Evolutionary conservation across 768 basidiomycete genomes (phyloP), one percentile per base, ranked within the genome.

Genomic region (Harrya chromipes): DNA sequence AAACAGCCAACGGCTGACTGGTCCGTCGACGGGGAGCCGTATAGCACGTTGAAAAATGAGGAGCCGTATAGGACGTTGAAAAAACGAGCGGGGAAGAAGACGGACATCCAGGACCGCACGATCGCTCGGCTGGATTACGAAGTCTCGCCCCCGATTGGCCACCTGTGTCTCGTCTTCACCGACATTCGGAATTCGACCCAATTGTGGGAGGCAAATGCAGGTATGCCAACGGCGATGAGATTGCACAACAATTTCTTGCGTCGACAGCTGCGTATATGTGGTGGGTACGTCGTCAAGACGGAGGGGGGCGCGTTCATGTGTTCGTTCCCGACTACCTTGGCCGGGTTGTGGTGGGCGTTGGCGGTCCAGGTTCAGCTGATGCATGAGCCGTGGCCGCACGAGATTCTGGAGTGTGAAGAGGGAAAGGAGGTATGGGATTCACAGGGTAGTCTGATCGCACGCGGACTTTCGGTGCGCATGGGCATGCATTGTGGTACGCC

Each of bases 301-400:
- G 97, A 99, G 84, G 97, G 97, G 24, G 97, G 98, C 62, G 85
- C 95, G 1, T 99, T 99, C 75, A 94, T 99, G 90, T 94, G 94
- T 46, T 92, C 95, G 19, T 99, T 99, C 79, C 89, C 91, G 3
- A 90, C 85, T 2, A 81, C 92, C 12, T 75, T 92, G 2, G 79
- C 88, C 0, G 97, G 92, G 0, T 70, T 97, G 16, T 85, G 92
- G 77, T 99, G 92, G 89, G 87, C 86, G 57, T 74, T 97, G 61
- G 83, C 81, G 26, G 88, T 94, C 16, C 97, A 98, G 66, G 71
- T 84, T 24, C 81, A 88, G 59, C 76, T 99, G 11, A 74, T 98
- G 21, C 74, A 85, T 26, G 84, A 88, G 52, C 70, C 82, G 12
- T 99, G 97, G 97, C 97, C 97, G 2, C 66, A 87, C 61, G 95